Conservation (phyloP, 2,329 filamentous ascomycete species). For the Alternaria sp. region DNA sequence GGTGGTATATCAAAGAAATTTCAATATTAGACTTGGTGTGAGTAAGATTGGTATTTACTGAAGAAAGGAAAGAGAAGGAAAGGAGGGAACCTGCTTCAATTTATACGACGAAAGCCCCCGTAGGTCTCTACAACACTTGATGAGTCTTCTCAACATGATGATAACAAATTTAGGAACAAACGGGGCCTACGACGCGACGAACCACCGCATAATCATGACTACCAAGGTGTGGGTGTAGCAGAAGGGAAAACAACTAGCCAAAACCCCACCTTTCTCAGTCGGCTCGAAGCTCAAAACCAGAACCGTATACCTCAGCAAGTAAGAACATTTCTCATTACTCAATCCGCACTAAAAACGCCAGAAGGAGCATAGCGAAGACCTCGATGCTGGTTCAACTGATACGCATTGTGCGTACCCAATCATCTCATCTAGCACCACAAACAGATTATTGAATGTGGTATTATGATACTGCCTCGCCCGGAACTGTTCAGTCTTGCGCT, state of each 20-base stretch:
- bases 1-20: neutral
- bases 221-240: neutral
- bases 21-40: neutral
- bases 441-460: neutral
- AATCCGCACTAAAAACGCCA: too few species aligned
- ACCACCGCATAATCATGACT: neutral
- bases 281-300: neutral
- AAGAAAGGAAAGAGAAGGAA: neutral
- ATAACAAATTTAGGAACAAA: neutral
- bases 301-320: neutral
- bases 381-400: too few species aligned
- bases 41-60: neutral
- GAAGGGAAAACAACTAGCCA: neutral
- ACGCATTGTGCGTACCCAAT: neutral
- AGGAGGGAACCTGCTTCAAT: neutral
- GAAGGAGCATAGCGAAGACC: too few species aligned
- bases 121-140: neutral
- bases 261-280: neutral
- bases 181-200: neutral
- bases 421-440: neutral
- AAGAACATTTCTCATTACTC: neutral
- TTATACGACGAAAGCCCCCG: neutral
- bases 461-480: neutral
- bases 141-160: neutral
- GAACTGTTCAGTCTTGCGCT: neutral